A percentile compares a stretch with the other conserved stretches of the same genome.
These are phyloP conservation scores for Catenaria anguillulae DNA, from an alignment of 371 early-diverging fungal species.

Conservation along the genomic window DNA sequence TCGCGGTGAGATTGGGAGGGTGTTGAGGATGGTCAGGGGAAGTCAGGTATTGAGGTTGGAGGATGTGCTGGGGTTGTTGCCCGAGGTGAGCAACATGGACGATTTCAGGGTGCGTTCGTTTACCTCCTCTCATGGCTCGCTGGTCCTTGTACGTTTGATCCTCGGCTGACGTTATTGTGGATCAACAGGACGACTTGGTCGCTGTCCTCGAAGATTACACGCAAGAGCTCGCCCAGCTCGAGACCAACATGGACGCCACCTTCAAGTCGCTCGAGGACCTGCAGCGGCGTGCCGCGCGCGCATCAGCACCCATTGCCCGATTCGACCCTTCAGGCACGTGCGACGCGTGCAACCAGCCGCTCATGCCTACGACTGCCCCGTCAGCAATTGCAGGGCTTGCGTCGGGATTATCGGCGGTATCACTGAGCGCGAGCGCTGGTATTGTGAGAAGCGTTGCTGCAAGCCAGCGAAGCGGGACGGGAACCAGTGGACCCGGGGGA, in stretches of 20 bases:
- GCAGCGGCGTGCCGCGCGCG: background rate
- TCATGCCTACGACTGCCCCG: background rate
- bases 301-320: background rate
- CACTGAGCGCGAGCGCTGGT: background rate
- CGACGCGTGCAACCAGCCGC: background rate
- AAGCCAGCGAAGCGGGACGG: background rate
- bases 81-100: conserved; percentile 84
- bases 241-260: conserved; percentile 56
- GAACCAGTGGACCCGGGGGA: background rate
- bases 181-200: conserved; percentile 52
- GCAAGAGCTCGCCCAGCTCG: conserved; percentile 56
- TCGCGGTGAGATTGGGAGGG: conserved; percentile 54
- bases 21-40: conserved; percentile 62
- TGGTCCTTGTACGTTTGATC: background rate
- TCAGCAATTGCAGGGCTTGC: background rate
- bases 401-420: background rate
- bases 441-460: background rate
- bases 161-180: background rate
- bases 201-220: conserved; percentile 72
- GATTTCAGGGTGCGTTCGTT: conserved; percentile 73
- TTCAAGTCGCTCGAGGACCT: background rate
- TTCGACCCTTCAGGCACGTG: background rate
- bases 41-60: conserved; percentile 77
- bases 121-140: too few relatives aligned
- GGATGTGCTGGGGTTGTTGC: conserved; percentile 88